These are phyloP conservation scores for Fomitopsis pulvina DNA, from an alignment of 768 basidiomycete genomes.

Conservation along the genomic window DNA sequence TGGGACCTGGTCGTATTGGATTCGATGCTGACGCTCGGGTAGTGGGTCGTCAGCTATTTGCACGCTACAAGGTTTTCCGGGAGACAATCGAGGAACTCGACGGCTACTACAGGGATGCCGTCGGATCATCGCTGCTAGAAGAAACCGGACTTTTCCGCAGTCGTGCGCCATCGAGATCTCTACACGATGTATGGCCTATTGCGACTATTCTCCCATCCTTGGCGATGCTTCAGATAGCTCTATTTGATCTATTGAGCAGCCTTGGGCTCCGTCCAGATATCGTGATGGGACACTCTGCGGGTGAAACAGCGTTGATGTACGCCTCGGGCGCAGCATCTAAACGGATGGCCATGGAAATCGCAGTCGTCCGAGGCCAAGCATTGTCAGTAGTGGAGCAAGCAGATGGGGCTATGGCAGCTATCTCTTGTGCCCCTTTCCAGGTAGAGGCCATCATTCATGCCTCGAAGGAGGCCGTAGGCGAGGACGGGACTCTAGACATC, in stretches of 20 bases:
- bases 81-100: slow-evolving; percentile 33
- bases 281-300: slow-evolving; percentile 41
- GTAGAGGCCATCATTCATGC: slow-evolving; percentile 22
- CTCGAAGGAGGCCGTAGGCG: slow-evolving; percentile 4
- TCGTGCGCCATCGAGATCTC: background rate
- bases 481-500: slow-evolving; percentile 25
- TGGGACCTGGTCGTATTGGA: background rate
- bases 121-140: slow-evolving; percentile 32
- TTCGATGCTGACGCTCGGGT: background rate
- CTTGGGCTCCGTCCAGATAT: slow-evolving; percentile 32
- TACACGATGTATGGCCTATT: slow-evolving; percentile 25
- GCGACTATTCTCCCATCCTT: slow-evolving; percentile 34
- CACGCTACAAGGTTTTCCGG: slow-evolving; percentile 29
- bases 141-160: slow-evolving; percentile 31
- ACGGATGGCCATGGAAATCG: slow-evolving; percentile 35
- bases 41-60: slow-evolving; percentile 35
- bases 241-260: slow-evolving; percentile 32
- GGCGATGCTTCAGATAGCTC: slow-evolving; percentile 41
- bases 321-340: slow-evolving; percentile 36
- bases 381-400: slow-evolving; percentile 27
- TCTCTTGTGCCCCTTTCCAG: slow-evolving; percentile 26
- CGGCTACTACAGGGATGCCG: slow-evolving; percentile 20
- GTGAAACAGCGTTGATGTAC: slow-evolving; percentile 38
- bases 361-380: slow-evolving; percentile 35
- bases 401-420: slow-evolving; percentile 38